Conservation (phyloP, 345 rosid species). For the Lumnitzera littorea region DNA sequence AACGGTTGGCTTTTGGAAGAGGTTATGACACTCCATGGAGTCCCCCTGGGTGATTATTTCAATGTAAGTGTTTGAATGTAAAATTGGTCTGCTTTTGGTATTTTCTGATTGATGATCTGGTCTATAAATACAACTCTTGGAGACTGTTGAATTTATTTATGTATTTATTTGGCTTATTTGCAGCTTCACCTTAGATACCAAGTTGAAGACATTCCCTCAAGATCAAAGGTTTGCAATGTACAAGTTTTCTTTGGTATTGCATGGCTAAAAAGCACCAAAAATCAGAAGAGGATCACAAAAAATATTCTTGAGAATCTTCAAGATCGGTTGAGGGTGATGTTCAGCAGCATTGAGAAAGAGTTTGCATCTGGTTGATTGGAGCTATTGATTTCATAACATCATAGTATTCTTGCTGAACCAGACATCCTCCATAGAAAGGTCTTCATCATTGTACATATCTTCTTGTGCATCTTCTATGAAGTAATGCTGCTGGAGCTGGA, state of each 20-base stretch:
- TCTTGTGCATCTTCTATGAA: too few species aligned
- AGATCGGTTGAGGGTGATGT: slow-evolving; percentile 60
- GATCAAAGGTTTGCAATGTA: slow-evolving; percentile 47
- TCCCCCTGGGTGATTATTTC: slow-evolving; percentile 87
- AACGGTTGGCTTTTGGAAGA: slow-evolving; percentile 88
- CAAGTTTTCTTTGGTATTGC: slow-evolving; percentile 67
- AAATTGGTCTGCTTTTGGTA: neutral
- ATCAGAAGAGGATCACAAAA: slow-evolving; percentile 73
- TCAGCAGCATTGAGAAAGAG: slow-evolving; percentile 68
- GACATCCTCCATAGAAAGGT: too few species aligned
- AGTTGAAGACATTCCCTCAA: slow-evolving; percentile 56
- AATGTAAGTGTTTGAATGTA: slow-evolving; percentile 51
- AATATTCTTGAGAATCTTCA: slow-evolving; percentile 55
- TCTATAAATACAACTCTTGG: too few species aligned
- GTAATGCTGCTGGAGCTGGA: too few species aligned
- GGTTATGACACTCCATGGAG: slow-evolving; percentile 88
- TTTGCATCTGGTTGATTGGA: slow-evolving; percentile 31
- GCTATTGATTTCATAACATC: too few species aligned
- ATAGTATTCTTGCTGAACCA: too few species aligned
- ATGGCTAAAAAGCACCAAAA: slow-evolving; percentile 85
- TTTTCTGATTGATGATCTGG: neutral
- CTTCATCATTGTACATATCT: too few species aligned
- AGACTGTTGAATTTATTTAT: too few species aligned
- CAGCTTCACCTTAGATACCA: slow-evolving; percentile 86
- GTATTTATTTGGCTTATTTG: slow-evolving; percentile 9